These are phyloP conservation scores for Starmerella bombicola DNA, from an alignment of 805 yeast genomes.

Conservation along the genomic window DNA sequence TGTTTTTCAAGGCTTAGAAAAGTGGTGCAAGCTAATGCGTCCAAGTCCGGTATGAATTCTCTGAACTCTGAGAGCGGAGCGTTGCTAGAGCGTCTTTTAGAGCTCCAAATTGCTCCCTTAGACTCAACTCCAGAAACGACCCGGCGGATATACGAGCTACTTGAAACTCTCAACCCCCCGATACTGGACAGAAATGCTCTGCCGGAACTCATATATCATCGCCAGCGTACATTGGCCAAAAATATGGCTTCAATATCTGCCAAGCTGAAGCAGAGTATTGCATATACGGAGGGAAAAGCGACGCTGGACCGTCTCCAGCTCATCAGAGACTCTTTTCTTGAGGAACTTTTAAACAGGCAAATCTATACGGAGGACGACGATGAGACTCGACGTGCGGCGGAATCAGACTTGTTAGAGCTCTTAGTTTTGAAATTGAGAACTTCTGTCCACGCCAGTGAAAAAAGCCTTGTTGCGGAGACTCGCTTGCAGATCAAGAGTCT, in stretches of 20 bases:
- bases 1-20: neutral
- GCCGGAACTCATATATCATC: constrained; percentile 17
- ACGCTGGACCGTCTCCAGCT: constrained; percentile 33
- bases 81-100: neutral
- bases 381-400: constrained; percentile 41
- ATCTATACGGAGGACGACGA: constrained; percentile 55
- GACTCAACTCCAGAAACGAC: neutral
- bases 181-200: constrained; percentile 16
- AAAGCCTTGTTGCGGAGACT: neutral
- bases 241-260: constrained; percentile 21
- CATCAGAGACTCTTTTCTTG: constrained; percentile 41
- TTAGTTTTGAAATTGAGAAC: constrained; percentile 42
- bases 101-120: neutral
- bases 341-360: constrained; percentile 41
- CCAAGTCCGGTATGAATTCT: neutral
- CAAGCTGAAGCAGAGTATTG: constrained; percentile 22
- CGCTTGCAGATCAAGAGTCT: constrained; percentile 43
- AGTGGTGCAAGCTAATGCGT: neutral
- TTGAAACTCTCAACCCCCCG: neutral
- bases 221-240: constrained; percentile 23
- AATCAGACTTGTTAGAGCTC: constrained; percentile 48
- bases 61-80: neutral
- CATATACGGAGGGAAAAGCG: constrained; percentile 11
- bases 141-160: neutral
- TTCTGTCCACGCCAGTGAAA: constrained; percentile 25